Conservation (phyloP, 257 asterid species). For the Linderniella brevidens region DNA sequence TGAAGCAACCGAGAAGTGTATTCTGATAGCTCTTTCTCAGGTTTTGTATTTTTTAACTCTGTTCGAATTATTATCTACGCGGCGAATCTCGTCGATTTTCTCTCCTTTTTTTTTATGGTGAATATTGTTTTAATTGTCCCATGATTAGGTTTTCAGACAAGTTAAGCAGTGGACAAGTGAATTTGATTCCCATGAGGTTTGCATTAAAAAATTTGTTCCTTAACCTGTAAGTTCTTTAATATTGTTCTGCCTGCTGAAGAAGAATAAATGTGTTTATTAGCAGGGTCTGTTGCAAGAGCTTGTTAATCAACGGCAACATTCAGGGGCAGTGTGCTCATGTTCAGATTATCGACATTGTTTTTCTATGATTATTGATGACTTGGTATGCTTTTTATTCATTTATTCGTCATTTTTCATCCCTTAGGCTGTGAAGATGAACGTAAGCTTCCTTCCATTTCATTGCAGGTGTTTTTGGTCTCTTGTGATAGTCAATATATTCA, state of each 20-base stretch:
- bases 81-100: neutral
- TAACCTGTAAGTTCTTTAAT: neutral
- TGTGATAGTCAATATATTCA: constrained; percentile 33
- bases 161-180: constrained; percentile 43
- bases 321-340: constrained; percentile 11
- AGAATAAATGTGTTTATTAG: constrained; percentile 3
- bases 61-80: neutral
- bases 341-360: constrained; percentile 26
- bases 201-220: constrained; percentile 7
- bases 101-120: neutral
- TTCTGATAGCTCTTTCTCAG: constrained; percentile 60
- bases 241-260: neutral
- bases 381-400: constrained; percentile 25
- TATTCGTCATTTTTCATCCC: constrained; percentile 2
- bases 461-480: constrained; percentile 52
- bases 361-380: constrained; percentile 24
- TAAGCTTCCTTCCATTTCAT: constrained; percentile 9
- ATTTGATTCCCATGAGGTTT: constrained; percentile 35
- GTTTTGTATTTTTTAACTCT: constrained; percentile 14
- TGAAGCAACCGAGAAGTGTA: constrained; percentile 28
- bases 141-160: constrained; percentile 36
- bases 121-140: neutral
- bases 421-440: constrained; percentile 3
- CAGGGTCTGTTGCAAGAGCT: constrained; percentile 26
- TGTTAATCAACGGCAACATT: constrained; percentile 12